A percentile compares a stretch with the other conserved stretches of the same genome.
Evolutionary conservation across 1,284 basidiomycete species (phyloP).

Genomic region (Porogramme epimiltina): DNA sequence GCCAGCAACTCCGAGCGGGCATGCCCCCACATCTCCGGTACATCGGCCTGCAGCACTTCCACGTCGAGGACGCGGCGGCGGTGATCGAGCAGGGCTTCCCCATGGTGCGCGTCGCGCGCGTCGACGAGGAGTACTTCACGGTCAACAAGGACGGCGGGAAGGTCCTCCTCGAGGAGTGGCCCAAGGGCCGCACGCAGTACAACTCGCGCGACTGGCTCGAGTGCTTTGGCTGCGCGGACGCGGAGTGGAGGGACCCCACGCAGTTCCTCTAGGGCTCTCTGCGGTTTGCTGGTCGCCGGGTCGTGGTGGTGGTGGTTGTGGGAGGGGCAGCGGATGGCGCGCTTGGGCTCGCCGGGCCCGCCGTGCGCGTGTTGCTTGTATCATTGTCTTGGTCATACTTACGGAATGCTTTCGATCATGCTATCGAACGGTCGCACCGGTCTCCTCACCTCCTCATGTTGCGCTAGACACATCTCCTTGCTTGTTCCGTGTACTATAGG

Average conservation of each 20-base stretch:
- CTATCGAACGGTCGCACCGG: too few species aligned
- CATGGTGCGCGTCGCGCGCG: conserved; percentile 53
- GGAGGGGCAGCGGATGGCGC: too few species aligned
- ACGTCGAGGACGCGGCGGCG: conserved; percentile 42
- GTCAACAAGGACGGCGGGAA: conserved; percentile 36
- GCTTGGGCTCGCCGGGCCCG: too few species aligned
- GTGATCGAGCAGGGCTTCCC: conserved; percentile 62
- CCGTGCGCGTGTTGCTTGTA: too few species aligned
- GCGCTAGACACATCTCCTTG: too few species aligned
- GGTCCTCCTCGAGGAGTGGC: conserved; percentile 48
- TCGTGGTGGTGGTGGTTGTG: too few species aligned
- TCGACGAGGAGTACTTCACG: conserved; percentile 59
- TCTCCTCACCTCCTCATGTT: too few species aligned
- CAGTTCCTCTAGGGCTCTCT: conserved; percentile 23
- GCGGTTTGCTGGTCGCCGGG: too few species aligned
- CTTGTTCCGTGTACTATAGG: too few species aligned
- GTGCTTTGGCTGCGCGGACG: conserved; percentile 39
- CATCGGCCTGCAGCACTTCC: conserved; percentile 52
- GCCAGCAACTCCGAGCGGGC: conserved; percentile 64
- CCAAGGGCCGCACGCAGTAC: conserved; percentile 50
- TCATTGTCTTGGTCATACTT: too few species aligned
- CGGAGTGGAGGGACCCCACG: conserved; percentile 33
- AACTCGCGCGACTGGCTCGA: conserved; percentile 64
- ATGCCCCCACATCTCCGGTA: conserved; percentile 57
- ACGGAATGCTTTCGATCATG: too few species aligned